Percentiles rank a stretch among this genome's conserved stretches.
These are phyloP conservation scores for Plectosphaerella sp. DNA, from an alignment of 2,329 filamentous ascomycete genomes.

Conservation along the genomic window DNA sequence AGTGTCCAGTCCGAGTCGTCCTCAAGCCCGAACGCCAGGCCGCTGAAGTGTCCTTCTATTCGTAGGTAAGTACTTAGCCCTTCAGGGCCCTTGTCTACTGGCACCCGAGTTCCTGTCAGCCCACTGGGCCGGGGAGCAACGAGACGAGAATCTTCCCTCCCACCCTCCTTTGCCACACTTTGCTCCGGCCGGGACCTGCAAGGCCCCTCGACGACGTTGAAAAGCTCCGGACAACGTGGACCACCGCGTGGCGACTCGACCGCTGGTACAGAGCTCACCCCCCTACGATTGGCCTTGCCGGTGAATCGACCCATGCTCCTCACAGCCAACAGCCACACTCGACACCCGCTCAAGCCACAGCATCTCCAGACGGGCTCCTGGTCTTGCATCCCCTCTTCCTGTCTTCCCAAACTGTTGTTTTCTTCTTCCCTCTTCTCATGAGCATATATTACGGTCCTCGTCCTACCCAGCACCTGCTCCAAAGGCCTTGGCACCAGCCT, in stretches of 20 bases:
- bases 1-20: neutral
- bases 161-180: neutral
- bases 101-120: neutral
- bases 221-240: slow-evolving; percentile 1
- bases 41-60: neutral
- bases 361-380: neutral
- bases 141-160: neutral
- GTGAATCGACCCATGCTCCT: neutral
- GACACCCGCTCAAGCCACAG: neutral
- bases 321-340: neutral
- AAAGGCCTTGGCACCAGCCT: no score
- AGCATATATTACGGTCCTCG: neutral
- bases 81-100: neutral
- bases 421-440: neutral
- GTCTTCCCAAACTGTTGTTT: neutral
- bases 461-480: neutral
- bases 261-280: no score
- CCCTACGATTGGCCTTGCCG: neutral
- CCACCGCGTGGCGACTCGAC: neutral
- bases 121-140: neutral
- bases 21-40: neutral
- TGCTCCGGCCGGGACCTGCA: neutral
- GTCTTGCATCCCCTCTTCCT: neutral
- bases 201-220: neutral
- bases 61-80: no score